A percentile compares a stretch with the other conserved stretches of the same genome.
phyloP scores from a whole-genome alignment of 257 asterid genomes.

The Craterostigma plantagineum region DNA sequence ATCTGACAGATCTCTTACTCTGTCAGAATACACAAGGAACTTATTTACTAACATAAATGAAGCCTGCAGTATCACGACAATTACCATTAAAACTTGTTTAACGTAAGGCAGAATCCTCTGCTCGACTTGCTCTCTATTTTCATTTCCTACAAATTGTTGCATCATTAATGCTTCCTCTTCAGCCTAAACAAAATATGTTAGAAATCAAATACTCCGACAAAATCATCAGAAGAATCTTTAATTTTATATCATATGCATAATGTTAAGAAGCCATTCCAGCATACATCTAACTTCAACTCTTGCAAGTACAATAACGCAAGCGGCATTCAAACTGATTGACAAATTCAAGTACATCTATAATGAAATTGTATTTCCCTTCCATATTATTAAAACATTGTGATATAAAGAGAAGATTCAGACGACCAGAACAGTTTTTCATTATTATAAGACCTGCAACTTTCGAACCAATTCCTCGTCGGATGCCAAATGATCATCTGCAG shows the following conservation, averaged over 20 bases:
- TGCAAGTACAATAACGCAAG: slow-evolving; percentile 3
- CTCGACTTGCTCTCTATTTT: slow-evolving; percentile 43
- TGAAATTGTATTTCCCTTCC: no score
- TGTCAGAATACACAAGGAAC: slow-evolving; percentile 8
- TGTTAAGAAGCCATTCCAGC: no score
- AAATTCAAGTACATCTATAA: no score
- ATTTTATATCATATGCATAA: no score
- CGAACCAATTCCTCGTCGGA: slow-evolving; percentile 89
- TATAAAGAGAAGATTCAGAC: no score
- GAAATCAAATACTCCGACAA: neutral
- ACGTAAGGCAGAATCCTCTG: slow-evolving; percentile 49
- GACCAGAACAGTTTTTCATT: no score
- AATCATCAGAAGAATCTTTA: neutral
- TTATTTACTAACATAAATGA: neutral
- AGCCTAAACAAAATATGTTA: slow-evolving; percentile 36
- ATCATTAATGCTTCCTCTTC: slow-evolving; percentile 88
- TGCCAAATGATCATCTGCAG: slow-evolving; percentile 17
- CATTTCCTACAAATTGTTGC: slow-evolving; percentile 51
- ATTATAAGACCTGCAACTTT: slow-evolving; percentile 47
- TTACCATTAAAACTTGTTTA: slow-evolving; percentile 61
- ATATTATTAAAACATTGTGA: no score
- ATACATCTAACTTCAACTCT: neutral
- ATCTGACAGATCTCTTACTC: neutral
- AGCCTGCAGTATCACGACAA: neutral
- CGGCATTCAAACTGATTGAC: neutral